These are phyloP conservation scores for Paramecium caudatum DNA, from an alignment of 73 alveolate genomes.

Conservation along the genomic window DNA sequence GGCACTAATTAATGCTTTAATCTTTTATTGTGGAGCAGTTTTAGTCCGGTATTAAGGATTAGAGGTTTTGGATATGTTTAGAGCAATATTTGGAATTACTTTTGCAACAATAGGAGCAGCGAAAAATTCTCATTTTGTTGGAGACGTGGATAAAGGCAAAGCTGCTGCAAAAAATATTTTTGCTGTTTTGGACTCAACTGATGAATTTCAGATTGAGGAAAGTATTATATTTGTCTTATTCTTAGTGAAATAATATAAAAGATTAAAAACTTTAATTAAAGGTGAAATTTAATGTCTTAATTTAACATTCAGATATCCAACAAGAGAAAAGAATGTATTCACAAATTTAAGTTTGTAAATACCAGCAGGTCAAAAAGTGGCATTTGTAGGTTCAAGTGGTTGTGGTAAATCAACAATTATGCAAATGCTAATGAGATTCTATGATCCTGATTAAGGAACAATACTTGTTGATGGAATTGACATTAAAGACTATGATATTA, in stretches of 20 bases:
- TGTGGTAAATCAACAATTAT: slow-evolving; percentile 97
- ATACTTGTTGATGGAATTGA: slow-evolving; percentile 87
- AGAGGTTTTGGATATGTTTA: slow-evolving; percentile 42
- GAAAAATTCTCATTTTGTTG: slow-evolving; percentile 81
- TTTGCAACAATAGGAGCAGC: slow-evolving; percentile 84
- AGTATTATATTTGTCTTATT: neutral
- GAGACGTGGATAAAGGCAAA: slow-evolving; percentile 86
- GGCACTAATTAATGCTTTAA: slow-evolving; percentile 16
- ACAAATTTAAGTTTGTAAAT: slow-evolving; percentile 79
- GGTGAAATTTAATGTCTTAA: slow-evolving; percentile 93
- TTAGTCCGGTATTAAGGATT: neutral
- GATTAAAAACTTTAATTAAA: slow-evolving; percentile 65
- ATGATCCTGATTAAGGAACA: slow-evolving; percentile 89
- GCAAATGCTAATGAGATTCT: slow-evolving; percentile 92
- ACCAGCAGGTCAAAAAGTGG: slow-evolving; percentile 88
- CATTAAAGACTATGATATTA: slow-evolving; percentile 79
- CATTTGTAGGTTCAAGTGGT: slow-evolving; percentile 95
- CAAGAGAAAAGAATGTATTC: slow-evolving; percentile 78
- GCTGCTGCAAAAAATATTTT: slow-evolving; percentile 78
- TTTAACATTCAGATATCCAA: slow-evolving; percentile 93
- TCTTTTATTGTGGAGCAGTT: slow-evolving; percentile 57
- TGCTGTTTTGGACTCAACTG: slow-evolving; percentile 55
- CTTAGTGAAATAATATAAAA: slow-evolving; percentile 12
- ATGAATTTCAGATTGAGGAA: slow-evolving; percentile 56
- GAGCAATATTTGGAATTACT: slow-evolving; percentile 48